phyloP scores from a whole-genome alignment of 2,329 filamentous ascomycete species.

The Ophiosphaerella herpotricha region DNA sequence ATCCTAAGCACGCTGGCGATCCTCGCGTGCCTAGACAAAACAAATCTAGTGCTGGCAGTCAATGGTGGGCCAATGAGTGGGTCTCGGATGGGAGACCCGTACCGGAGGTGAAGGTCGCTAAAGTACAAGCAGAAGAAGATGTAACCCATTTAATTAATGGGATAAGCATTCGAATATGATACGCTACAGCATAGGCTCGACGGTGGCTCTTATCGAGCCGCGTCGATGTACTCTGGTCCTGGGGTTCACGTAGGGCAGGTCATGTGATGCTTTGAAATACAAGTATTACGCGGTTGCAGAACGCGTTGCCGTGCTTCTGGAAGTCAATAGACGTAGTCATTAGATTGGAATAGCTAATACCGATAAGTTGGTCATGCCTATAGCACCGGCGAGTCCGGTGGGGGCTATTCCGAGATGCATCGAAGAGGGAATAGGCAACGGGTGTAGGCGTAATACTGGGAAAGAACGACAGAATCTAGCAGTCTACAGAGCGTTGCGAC shows the following conservation, averaged over 20 bases:
- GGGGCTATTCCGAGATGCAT: neutral
- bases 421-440: neutral
- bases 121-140: slow-evolving; percentile 32
- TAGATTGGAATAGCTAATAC: neutral
- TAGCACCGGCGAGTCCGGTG: neutral
- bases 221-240: slow-evolving; percentile 25
- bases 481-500: too few species aligned
- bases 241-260: slow-evolving; percentile 24
- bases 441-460: neutral
- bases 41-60: neutral
- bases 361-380: neutral
- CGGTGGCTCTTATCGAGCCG: slow-evolving; percentile 28
- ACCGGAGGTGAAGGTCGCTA: slow-evolving; percentile 14
- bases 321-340: neutral
- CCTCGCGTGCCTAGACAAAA: slow-evolving; percentile 6
- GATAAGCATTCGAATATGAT: slow-evolving; percentile 30
- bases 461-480: neutral
- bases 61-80: neutral
- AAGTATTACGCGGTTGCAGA: slow-evolving; percentile 13
- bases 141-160: slow-evolving; percentile 38
- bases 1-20: neutral
- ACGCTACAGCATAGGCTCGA: slow-evolving; percentile 26
- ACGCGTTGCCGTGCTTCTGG: slow-evolving; percentile 16
- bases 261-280: slow-evolving; percentile 25
- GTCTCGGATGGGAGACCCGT: slow-evolving; percentile 1